Conservation (phyloP, 2,329 filamentous ascomycete genomes). For the Calonectria pauciramosa region DNA sequence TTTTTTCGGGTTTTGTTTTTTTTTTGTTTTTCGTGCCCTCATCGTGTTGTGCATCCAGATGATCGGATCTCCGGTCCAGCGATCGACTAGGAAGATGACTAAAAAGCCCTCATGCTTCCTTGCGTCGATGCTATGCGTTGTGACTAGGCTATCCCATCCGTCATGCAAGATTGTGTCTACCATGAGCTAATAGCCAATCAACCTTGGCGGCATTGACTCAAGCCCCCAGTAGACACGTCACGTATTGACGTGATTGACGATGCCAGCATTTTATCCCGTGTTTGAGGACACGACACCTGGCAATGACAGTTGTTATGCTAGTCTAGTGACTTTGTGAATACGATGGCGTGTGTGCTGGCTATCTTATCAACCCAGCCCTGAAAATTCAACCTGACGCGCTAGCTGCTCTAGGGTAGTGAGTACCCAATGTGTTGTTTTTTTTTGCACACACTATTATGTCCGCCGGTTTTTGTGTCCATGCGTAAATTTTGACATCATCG, state of each 20-base stretch:
- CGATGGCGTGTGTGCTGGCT: background rate
- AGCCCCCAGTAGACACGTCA: slow-evolving; percentile 6
- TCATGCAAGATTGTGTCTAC: background rate
- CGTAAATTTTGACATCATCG: background rate
- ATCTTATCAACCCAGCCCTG: background rate
- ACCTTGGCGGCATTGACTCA: background rate
- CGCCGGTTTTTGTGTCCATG: background rate
- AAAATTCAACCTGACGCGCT: background rate
- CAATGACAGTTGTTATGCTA: background rate
- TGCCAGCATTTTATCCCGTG: background rate
- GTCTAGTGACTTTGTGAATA: background rate
- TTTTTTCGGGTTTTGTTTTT: background rate
- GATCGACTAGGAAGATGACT: slow-evolving; percentile 12
- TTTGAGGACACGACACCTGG: background rate
- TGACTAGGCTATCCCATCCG: slow-evolving; percentile 9
- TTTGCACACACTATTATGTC: background rate
- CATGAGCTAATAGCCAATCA: slow-evolving; percentile 6
- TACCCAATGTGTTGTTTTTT: background rate
- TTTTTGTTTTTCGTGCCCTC: slow-evolving; percentile 1
- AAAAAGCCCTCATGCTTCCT: slow-evolving; percentile 10
- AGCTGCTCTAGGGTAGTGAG: background rate
- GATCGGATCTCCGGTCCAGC: slow-evolving; percentile 15
- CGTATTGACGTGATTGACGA: background rate
- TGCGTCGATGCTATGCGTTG: slow-evolving; percentile 13
- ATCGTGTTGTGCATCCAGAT: slow-evolving; percentile 11